phyloP scores from a whole-genome alignment of 306 rosid genomes.

The Boehmeria nivea region DNA sequence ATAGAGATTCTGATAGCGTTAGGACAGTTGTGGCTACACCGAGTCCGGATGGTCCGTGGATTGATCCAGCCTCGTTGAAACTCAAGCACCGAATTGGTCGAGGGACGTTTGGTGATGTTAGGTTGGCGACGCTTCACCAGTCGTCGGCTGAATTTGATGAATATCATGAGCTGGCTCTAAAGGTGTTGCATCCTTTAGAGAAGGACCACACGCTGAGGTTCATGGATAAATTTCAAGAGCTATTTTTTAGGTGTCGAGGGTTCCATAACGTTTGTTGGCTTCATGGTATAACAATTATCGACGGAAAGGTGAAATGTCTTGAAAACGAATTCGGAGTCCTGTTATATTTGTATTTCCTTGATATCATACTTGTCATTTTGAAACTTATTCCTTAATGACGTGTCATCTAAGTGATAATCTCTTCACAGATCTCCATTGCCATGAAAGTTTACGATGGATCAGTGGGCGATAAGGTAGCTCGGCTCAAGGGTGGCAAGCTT shows the following conservation, averaged over 20 bases:
- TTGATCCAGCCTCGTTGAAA: constrained; percentile 64
- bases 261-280: constrained; percentile 46
- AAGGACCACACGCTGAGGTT: constrained; percentile 42
- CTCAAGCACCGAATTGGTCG: constrained; percentile 78
- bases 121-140: constrained; percentile 82
- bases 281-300: constrained; percentile 58
- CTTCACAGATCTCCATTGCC: constrained; percentile 58
- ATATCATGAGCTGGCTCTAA: constrained; percentile 77
- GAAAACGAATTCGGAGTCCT: background rate
- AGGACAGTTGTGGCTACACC: constrained; percentile 42
- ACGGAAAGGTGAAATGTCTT: constrained; percentile 53
- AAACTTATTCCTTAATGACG: constrained; percentile 2
- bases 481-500: constrained; percentile 61
- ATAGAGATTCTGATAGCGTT: constrained; percentile 39
- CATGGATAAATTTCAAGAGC: constrained; percentile 42
- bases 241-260: constrained; percentile 47
- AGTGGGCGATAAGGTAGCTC: constrained; percentile 73
- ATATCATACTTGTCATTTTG: background rate
- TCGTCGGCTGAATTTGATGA: constrained; percentile 70
- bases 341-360: background rate
- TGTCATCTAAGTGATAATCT: constrained; percentile 7
- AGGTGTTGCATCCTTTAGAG: constrained; percentile 55
- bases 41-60: constrained; percentile 47
- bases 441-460: constrained; percentile 80
- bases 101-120: constrained; percentile 79